Conservation (phyloP, 345 rosid species). For the Cardamine occulta region DNA sequence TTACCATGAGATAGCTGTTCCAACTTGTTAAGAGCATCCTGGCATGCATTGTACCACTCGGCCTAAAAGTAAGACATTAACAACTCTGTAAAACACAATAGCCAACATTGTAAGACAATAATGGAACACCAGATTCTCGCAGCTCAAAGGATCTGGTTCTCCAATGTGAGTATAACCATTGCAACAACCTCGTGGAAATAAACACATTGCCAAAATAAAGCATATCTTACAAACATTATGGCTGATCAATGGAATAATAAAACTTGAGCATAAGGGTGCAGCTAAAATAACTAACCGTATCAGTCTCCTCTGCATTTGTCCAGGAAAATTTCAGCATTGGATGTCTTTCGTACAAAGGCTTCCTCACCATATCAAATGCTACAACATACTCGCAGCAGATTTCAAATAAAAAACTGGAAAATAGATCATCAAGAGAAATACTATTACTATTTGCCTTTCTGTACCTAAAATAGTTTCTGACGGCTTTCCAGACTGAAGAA, state of each 20-base stretch:
- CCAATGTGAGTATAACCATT: slow-evolving; percentile 18
- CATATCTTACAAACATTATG: slow-evolving; percentile 28
- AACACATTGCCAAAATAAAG: slow-evolving; percentile 7
- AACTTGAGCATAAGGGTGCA: slow-evolving; percentile 2
- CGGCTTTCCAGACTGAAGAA: slow-evolving; percentile 68
- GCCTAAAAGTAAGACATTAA: slow-evolving; percentile 52
- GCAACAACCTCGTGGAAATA: slow-evolving; percentile 14
- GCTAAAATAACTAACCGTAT: slow-evolving; percentile 62
- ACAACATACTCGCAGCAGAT: slow-evolving; percentile 42
- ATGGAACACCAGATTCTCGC: slow-evolving; percentile 26
- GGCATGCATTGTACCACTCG: slow-evolving; percentile 83
- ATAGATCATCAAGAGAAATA: slow-evolving; percentile 27
- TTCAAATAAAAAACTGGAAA: slow-evolving; percentile 28
- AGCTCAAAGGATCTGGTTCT: slow-evolving; percentile 23
- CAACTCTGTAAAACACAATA: slow-evolving; percentile 30
- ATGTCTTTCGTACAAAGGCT: slow-evolving; percentile 94
- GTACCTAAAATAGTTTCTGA: slow-evolving; percentile 77
- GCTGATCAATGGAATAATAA: slow-evolving; percentile 14
- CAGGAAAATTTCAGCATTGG: slow-evolving; percentile 91
- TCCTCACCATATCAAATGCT: slow-evolving; percentile 86
- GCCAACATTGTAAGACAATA: slow-evolving; percentile 27
- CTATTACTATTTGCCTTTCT: slow-evolving; percentile 11
- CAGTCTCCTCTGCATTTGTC: slow-evolving; percentile 84
- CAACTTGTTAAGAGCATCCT: slow-evolving; percentile 68
- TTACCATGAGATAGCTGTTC: slow-evolving; percentile 73